Evolutionary conservation across 495 filamentous ascomycete species (phyloP).

Genomic region (Xylaria venustula): DNA sequence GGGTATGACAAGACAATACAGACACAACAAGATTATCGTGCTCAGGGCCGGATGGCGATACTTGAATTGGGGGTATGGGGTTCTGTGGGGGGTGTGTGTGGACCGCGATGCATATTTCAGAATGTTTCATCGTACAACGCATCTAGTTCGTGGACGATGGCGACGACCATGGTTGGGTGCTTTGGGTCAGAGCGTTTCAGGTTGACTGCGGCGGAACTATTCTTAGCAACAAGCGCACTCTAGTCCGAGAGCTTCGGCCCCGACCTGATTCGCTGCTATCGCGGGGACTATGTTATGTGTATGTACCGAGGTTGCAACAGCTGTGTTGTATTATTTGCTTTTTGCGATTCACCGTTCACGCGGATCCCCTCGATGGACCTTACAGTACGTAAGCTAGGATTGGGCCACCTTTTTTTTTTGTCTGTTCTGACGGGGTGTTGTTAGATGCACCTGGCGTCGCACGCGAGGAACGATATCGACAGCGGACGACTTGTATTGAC

Average conservation of each 20-base stretch:
- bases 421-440: background rate
- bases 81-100: background rate
- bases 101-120: conserved; percentile 5
- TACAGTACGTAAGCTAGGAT: too few species aligned
- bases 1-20: background rate
- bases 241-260: background rate
- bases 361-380: background rate
- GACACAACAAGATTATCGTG: background rate
- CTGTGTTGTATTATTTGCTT: background rate
- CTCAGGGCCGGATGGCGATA: background rate
- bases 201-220: conserved; percentile 1
- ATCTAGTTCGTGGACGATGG: conserved; percentile 1
- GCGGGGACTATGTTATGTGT: background rate
- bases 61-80: too few species aligned
- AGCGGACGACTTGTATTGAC: background rate
- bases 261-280: background rate
- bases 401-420: background rate
- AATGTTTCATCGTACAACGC: conserved; percentile 12
- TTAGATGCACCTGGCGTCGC: background rate
- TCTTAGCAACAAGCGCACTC: conserved; percentile 6
- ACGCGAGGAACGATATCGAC: background rate
- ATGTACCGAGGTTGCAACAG: background rate
- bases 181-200: conserved; percentile 7
- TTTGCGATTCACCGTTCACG: background rate
- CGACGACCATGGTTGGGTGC: background rate